Evolutionary conservation across 75 land plant species (phyloP).

Genomic region (Ceratopteris richardii): DNA sequence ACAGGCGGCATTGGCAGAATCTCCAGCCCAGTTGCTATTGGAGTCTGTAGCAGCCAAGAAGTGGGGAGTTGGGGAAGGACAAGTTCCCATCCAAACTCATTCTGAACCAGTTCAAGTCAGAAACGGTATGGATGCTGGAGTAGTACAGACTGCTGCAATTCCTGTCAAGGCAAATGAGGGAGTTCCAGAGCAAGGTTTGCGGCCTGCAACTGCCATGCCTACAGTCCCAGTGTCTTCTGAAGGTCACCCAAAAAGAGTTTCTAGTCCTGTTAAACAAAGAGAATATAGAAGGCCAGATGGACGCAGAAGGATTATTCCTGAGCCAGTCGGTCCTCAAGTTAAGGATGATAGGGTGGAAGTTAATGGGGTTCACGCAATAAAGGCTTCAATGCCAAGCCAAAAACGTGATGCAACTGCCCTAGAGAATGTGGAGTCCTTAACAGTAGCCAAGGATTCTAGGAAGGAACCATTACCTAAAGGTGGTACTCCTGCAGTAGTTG

Average conservation of each 20-base stretch:
- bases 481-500: background rate
- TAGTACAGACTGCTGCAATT: background rate
- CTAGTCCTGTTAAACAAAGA: conserved; percentile 83
- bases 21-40: conserved; percentile 25
- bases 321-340: conserved; percentile 73
- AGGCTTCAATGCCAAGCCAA: background rate
- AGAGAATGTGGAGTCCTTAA: background rate
- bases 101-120: background rate
- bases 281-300: conserved; percentile 96
- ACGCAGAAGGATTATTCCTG: conserved; percentile 88
- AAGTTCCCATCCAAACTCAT: background rate
- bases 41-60: conserved; percentile 30
- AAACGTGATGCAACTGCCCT: conserved; percentile 3
- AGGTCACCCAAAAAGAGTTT: conserved; percentile 9
- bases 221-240: background rate
- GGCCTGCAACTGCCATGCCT: conserved; percentile 4
- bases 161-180: conserved; percentile 5
- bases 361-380: conserved; percentile 8
- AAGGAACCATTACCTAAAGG: background rate
- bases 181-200: conserved; percentile 1
- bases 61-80: conserved; percentile 18
- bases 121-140: too few relatives aligned
- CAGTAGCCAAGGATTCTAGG: background rate
- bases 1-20: conserved; percentile 24
- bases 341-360: conserved; percentile 39